Evolutionary conservation across 331 rosid species (phyloP).

Genomic region (Pyracantha coccinea): DNA sequence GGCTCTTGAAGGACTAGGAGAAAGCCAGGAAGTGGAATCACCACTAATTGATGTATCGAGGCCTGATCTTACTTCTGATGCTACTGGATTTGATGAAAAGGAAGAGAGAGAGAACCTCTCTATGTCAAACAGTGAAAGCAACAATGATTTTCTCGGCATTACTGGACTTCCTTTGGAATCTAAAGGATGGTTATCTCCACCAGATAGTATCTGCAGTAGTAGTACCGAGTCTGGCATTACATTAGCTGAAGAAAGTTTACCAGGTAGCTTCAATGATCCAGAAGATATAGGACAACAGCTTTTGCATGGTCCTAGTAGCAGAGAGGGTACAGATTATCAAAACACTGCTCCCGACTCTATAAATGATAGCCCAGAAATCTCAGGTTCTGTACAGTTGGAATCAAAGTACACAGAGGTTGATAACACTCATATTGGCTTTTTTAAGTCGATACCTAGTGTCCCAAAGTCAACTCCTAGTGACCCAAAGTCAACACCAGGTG

Average conservation of each 20-base stretch:
- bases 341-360: slow-evolving; percentile 33
- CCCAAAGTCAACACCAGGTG: slow-evolving; percentile 25
- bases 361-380: slow-evolving; percentile 28
- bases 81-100: slow-evolving; percentile 51
- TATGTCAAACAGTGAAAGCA: slow-evolving; percentile 41
- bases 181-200: slow-evolving; percentile 88
- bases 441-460: slow-evolving; percentile 30
- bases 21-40: slow-evolving; percentile 86
- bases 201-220: slow-evolving; percentile 74
- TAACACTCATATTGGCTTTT: slow-evolving; percentile 21
- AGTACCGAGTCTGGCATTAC: slow-evolving; percentile 58
- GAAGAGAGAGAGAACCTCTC: slow-evolving; percentile 60
- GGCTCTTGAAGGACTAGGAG: slow-evolving; percentile 99
- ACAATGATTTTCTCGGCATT: slow-evolving; percentile 40
- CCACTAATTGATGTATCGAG: slow-evolving; percentile 54
- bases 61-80: slow-evolving; percentile 56
- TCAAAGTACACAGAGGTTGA: slow-evolving; percentile 29
- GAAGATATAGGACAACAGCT: slow-evolving; percentile 40
- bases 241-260: slow-evolving; percentile 46
- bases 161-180: slow-evolving; percentile 62
- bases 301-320: slow-evolving; percentile 35
- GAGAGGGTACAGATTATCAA: slow-evolving; percentile 23
- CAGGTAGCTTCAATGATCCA: slow-evolving; percentile 54
- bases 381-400: slow-evolving; percentile 31
- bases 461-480: slow-evolving; percentile 18